phyloP scores from a whole-genome alignment of 257 asterid species.

The Mentha longifolia region DNA sequence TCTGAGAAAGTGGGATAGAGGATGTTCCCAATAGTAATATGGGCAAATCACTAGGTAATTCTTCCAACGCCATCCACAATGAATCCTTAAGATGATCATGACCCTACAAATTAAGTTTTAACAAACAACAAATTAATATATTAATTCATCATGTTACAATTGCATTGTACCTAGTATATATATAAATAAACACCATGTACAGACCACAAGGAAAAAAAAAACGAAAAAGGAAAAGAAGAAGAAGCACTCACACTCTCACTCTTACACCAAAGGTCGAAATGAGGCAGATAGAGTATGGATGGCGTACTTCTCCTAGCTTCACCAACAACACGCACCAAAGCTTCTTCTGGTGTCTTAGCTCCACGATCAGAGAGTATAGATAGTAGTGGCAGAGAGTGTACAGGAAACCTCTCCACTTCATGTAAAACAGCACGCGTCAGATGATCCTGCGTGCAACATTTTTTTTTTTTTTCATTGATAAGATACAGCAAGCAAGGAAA shows the following conservation, averaged over 20 bases:
- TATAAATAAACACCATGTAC: no score
- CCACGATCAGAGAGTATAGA: constrained; percentile 98
- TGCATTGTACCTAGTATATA: not conserved
- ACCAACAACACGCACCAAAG: constrained; percentile 87
- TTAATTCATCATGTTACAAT: no score
- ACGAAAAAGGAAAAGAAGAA: constrained; percentile 28
- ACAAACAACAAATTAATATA: constrained; percentile 20
- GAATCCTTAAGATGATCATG: constrained; percentile 93
- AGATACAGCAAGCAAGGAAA: no score
- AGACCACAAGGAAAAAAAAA: no score
- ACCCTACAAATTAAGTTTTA: constrained; percentile 57
- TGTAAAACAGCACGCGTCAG: constrained; percentile 93
- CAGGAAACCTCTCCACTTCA: constrained; percentile 93
- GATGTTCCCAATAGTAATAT: constrained; percentile 82
- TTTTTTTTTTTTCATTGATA: not conserved
- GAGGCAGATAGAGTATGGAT: constrained; percentile 86
- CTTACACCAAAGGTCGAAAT: constrained; percentile 97
- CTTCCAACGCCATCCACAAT: constrained; percentile 78
- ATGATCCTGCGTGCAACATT: constrained; percentile 79
- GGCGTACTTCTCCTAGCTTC: constrained; percentile 98
- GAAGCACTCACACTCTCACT: constrained; percentile 91
- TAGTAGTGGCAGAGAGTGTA: constrained; percentile 89
- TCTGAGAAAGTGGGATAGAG: constrained; percentile 59
- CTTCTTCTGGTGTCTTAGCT: constrained; percentile 98
- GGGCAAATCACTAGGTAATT: constrained; percentile 85